These are phyloP conservation scores for Ciborinia camelliae DNA, from an alignment of 2,329 filamentous ascomycete species.

Conservation along the genomic window DNA sequence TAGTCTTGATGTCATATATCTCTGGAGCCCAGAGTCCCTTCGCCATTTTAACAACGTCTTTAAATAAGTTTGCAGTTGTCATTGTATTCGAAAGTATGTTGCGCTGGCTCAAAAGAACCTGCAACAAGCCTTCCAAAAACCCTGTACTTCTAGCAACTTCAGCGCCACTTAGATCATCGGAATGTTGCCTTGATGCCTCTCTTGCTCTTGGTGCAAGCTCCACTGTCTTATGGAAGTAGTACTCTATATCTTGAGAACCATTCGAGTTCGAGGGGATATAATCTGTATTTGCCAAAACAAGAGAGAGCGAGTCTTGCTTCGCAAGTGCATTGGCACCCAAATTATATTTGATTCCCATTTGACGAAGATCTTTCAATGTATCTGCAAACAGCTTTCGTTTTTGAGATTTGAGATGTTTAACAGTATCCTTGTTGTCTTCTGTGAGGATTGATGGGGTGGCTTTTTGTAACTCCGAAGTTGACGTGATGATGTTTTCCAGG, in stretches of 20 bases:
- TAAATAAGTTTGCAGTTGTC: constrained; percentile 24
- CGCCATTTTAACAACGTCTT: constrained; percentile 28
- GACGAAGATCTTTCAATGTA: constrained; percentile 73
- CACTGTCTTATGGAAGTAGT: constrained; percentile 75
- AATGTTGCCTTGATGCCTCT: constrained; percentile 66
- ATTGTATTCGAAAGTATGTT: constrained; percentile 30
- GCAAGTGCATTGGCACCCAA: constrained; percentile 69
- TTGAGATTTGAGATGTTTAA: constrained; percentile 86
- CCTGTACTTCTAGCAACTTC: constrained; percentile 78
- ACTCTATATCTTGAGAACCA: constrained; percentile 46
- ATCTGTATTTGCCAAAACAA: constrained; percentile 61
- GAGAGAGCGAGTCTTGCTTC: constrained; percentile 67
- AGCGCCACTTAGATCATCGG: constrained; percentile 76
- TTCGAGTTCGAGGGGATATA: constrained; percentile 35
- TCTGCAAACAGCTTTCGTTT: constrained; percentile 91
- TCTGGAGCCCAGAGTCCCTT: constrained; percentile 44
- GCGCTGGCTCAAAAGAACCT: constrained; percentile 61
- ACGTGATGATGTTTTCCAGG: constrained; percentile 62
- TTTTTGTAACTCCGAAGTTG: constrained; percentile 71
- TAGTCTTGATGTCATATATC: constrained; percentile 26
- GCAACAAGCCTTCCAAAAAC: constrained; percentile 81
- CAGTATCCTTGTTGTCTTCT: constrained; percentile 77
- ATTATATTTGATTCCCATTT: constrained; percentile 88
- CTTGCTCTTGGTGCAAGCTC: constrained; percentile 69
- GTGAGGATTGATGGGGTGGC: constrained; percentile 78